Percentiles rank a stretch among this genome's conserved stretches.
These are phyloP conservation scores for Cladosporium sphaerospermum DNA, from an alignment of 2,329 filamentous ascomycete species.

Conservation along the genomic window DNA sequence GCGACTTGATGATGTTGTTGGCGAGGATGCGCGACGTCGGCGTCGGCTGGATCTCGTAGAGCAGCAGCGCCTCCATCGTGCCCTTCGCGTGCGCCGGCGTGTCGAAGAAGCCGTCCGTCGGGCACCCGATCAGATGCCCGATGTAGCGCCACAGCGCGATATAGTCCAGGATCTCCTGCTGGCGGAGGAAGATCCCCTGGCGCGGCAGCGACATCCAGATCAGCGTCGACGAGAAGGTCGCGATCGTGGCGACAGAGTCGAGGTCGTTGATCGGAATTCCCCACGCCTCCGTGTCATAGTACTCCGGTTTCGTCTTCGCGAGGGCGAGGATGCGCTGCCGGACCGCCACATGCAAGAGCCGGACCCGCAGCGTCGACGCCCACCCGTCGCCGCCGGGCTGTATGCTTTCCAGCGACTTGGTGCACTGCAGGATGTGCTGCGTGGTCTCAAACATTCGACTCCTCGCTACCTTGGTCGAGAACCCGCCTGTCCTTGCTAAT, in stretches of 20 bases:
- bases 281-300: constrained; percentile 54
- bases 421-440: constrained; percentile 68
- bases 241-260: constrained; percentile 66
- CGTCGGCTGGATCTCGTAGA: constrained; percentile 61
- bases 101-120: constrained; percentile 52
- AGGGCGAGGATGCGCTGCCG: constrained; percentile 59
- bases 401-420: constrained; percentile 57
- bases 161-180: constrained; percentile 62
- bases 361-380: constrained; percentile 59
- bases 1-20: constrained; percentile 66
- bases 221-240: constrained; percentile 61
- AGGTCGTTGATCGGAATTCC: constrained; percentile 71
- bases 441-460: constrained; percentile 66
- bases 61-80: constrained; percentile 62
- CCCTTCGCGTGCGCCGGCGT: constrained; percentile 50
- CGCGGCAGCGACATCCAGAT: constrained; percentile 65
- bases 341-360: constrained; percentile 63
- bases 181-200: constrained; percentile 61
- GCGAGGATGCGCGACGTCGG: constrained; percentile 58
- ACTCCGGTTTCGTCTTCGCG: constrained; percentile 49
- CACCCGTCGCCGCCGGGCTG: constrained; percentile 63
- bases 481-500: constrained; percentile 66
- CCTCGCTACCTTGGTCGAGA: constrained; percentile 60
- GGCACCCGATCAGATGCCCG: constrained; percentile 64
- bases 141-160: constrained; percentile 71